Evolutionary conservation across 805 yeast genomes (phyloP), one percentile per base, ranked within the genome.

Genomic region (Starmera dryadoides): DNA sequence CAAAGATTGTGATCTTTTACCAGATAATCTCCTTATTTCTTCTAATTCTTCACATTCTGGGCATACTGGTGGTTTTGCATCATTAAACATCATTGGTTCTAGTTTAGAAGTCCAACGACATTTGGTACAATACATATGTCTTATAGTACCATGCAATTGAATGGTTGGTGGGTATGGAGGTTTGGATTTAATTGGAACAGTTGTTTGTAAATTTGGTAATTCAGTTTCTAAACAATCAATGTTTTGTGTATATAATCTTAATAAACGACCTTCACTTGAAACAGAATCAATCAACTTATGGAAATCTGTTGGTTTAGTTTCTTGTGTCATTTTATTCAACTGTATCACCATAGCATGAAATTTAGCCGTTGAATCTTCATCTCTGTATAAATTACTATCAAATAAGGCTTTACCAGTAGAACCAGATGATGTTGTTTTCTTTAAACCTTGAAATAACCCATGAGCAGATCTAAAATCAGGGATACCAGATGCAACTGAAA

Each of bases 401-500:
- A 88, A 87, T 44, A 88, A 64, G 33, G 83, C 81, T 55, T 81
- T 82, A 14, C 87, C 87, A 43, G 55, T 55, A 0, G 59, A 45
- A 3, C 60, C 59, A 4, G 65, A 56, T 11, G 69, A 55, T 48
- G 75, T 55, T 3, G 60, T 53, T 1, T 55, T 47, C 32, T 66
- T 63, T 30, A 77, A 58, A 12, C 75, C 74, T 40, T 75, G 73
- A 55, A 88, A 86, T 35, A 88, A 68, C 2, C 95, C 95, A 43
- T 78, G 65, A 1, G 86, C 74, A 7, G 94, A 83, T 55, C 96
- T 64, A 54, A 87, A 83, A 51, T 83, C 93, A 4, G 96, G 96
- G 30, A 87, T 88, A 4, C 96, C 96, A 1, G 95, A 86, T 22
- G 84, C 82, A 39, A 89, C 93, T 11, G 95, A 86, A 16, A 86